Evolutionary conservation across 2,329 filamentous ascomycete genomes (phyloP), one percentile per base, ranked within the genome.

Genomic region (Sclerotiophoma versabilis): DNA sequence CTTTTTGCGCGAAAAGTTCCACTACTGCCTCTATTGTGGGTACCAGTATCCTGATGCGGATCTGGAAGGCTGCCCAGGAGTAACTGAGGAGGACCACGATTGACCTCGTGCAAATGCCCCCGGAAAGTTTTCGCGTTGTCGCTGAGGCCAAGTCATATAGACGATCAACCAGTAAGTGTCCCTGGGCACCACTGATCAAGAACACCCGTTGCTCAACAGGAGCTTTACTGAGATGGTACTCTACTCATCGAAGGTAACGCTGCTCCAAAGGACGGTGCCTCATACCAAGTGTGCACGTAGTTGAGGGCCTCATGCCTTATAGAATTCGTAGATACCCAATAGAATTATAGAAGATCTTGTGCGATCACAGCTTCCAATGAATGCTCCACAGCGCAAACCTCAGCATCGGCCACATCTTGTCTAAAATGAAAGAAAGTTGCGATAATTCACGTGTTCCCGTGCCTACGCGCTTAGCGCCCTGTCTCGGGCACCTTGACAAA

Each of bases 1-100:
- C 15, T 87, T 90, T 74, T 74, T 99, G 48, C 84, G 95, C 30
- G 80, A 86, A 42, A 83, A 84, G 68, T 85, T 92, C 68, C 76
- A 81, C 37, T 99, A 99, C 72, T 99, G 95, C 77, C 96, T 97
- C 72, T 99, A 93, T 90, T 99, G 95, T 77, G 98, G 97, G 74
- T 89, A 84, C 75, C 80, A 80, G 46, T 99, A 97, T 72, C 84
- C 87, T 0, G 87, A 92, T 68, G 79, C 78, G 29, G 76, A 79
- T 29, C 87, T 97, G 88, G 91, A 95, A 11, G 93, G 91, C 0
- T 99, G 95, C 80, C 93, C 95, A 0, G 95, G 95, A 0, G 50
- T 88, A 29, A 90, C 87, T 0, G 95, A 97, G 75, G 92, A 96
- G 68, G 93, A 97, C 66, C 85, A 88, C 70, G 85, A 85, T 63